Percentiles rank a stretch among this genome's conserved stretches.
phyloP scores from a whole-genome alignment of 805 yeast species.

The Ogataea methylovora region DNA sequence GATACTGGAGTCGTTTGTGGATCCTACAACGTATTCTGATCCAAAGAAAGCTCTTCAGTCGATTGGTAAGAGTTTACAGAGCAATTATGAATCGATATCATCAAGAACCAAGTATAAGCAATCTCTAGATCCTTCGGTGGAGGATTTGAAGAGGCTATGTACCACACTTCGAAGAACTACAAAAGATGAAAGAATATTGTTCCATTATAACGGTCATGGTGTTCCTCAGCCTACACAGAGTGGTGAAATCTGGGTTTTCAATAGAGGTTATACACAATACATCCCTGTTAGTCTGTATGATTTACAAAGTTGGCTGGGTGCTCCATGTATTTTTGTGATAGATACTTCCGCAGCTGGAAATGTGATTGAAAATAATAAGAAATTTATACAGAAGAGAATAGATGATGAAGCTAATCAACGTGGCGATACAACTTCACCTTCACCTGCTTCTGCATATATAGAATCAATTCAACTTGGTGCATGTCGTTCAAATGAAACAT shows the following conservation, averaged over 20 bases:
- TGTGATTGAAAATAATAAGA: constrained; percentile 80
- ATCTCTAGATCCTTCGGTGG: constrained; percentile 89
- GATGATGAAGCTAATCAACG: constrained; percentile 72
- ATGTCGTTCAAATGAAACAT: constrained; percentile 73
- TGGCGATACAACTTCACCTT: constrained; percentile 42
- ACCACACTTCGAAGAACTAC: constrained; percentile 83
- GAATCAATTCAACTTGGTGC: constrained; percentile 94
- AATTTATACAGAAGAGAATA: constrained; percentile 82
- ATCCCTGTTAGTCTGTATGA: constrained; percentile 95
- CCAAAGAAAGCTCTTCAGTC: constrained; percentile 86
- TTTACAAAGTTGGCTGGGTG: constrained; percentile 94
- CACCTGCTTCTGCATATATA: constrained; percentile 61
- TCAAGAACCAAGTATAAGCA: constrained; percentile 86
- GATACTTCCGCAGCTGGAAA: constrained; percentile 95
- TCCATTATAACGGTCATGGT: constrained; percentile 97
- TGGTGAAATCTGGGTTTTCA: constrained; percentile 98
- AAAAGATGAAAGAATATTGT: constrained; percentile 85
- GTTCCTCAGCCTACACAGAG: constrained; percentile 95
- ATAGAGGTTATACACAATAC: constrained; percentile 93
- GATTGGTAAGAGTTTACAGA: constrained; percentile 80
- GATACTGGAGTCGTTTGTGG: constrained; percentile 86
- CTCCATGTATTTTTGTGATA: constrained; percentile 91
- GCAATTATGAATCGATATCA: constrained; percentile 84
- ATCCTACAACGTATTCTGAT: constrained; percentile 75
- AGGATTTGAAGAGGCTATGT: constrained; percentile 88